Percentiles rank a stretch among this genome's conserved stretches.
Evolutionary conservation across 306 rosid genomes (phyloP).

Genomic region (Acacia crassicarpa): DNA sequence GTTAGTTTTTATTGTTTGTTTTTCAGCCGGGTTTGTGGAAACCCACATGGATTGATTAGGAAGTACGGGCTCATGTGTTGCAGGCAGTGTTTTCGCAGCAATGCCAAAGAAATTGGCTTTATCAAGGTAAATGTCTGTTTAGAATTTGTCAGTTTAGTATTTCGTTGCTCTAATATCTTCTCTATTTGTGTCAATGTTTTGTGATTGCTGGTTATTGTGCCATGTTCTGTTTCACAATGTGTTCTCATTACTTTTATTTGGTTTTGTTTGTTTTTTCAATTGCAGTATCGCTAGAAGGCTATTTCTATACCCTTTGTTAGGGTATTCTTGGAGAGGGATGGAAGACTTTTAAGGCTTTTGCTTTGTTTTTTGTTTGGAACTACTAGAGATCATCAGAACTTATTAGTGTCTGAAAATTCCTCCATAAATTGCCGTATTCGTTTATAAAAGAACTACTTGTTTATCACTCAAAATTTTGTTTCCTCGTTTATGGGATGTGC

Average conservation of each 20-base stretch:
- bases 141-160: neutral
- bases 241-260: neutral
- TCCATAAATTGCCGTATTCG: constrained; percentile 8
- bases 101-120: constrained; percentile 98
- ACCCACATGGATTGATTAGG: constrained; percentile 87
- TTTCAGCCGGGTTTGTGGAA: constrained; percentile 69
- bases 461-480: neutral
- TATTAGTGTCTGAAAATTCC: constrained; percentile 23
- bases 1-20: neutral
- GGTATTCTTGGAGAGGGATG: neutral
- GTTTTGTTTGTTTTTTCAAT: neutral
- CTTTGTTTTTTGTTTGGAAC: constrained; percentile 5
- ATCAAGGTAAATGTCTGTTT: constrained; percentile 53
- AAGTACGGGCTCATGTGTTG: constrained; percentile 96
- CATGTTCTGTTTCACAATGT: neutral
- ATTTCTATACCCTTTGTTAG: neutral
- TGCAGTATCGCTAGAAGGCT: constrained; percentile 75
- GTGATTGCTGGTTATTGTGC: neutral
- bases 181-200: neutral
- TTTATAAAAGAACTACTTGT: neutral
- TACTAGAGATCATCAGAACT: constrained; percentile 29
- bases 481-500: neutral
- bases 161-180: neutral
- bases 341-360: constrained; percentile 27
- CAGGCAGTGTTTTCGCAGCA: constrained; percentile 98